A percentile compares a stretch with the other conserved stretches of the same genome.
These are phyloP conservation scores for Cyberlindnera veronae DNA, from an alignment of 805 yeast genomes.

Conservation along the genomic window DNA sequence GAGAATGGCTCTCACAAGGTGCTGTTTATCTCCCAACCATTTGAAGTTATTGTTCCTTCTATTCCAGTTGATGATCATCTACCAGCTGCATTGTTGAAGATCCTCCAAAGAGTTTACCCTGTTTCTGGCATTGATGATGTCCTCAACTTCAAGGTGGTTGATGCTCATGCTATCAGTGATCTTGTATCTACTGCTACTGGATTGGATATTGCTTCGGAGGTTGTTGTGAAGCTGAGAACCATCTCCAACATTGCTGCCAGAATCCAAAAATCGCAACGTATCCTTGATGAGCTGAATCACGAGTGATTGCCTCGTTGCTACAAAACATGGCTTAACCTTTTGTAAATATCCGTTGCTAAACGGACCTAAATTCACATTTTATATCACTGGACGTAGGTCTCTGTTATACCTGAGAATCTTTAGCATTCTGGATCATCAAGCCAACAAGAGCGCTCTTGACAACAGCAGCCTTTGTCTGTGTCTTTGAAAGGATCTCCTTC, in stretches of 20 bases:
- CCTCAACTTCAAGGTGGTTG: constrained; percentile 24
- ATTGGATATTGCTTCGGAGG: constrained; percentile 34
- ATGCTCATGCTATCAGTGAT: constrained; percentile 26
- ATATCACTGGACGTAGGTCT: not conserved
- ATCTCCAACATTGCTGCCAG: constrained; percentile 20
- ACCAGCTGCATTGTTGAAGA: constrained; percentile 29
- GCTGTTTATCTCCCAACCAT: constrained; percentile 59
- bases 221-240: constrained; percentile 21
- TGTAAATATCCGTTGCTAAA: too few relatives aligned
- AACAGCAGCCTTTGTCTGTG: constrained; percentile 12
- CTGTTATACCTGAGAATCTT: not conserved
- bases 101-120: constrained; percentile 19
- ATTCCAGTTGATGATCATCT: constrained; percentile 33
- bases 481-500: constrained; percentile 9
- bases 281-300: constrained; percentile 22
- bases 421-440: constrained; percentile 7
- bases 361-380: too few relatives aligned
- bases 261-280: constrained; percentile 22
- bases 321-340: not conserved
- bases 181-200: constrained; percentile 32
- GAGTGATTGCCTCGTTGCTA: not conserved
- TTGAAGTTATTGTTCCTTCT: constrained; percentile 48
- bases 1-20: constrained; percentile 66
- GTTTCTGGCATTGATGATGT: constrained; percentile 21
- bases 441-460: constrained; percentile 15